These are phyloP conservation scores for Allium sativum DNA, from an alignment of 106 monocot genomes.

Conservation along the genomic window DNA sequence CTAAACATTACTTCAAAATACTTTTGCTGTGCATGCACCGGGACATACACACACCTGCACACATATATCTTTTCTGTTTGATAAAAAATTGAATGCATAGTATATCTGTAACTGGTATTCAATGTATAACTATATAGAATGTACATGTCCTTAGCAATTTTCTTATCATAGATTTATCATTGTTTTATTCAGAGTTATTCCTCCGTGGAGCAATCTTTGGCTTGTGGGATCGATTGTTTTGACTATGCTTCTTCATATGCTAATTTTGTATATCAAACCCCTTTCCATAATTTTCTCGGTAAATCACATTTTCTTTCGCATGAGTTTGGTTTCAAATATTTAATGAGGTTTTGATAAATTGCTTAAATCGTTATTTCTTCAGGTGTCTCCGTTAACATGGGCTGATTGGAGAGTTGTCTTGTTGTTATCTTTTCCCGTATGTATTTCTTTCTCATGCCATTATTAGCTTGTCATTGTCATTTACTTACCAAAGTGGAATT, in stretches of 20 bases:
- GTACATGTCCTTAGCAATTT: too few species aligned
- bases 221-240: constrained; percentile 83
- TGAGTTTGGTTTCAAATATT: too few species aligned
- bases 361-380: constrained; percentile 10
- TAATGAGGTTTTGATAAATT: not conserved
- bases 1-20: too few species aligned
- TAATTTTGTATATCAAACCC: constrained; percentile 83
- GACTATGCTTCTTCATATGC: constrained; percentile 84
- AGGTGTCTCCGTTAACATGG: constrained; percentile 95
- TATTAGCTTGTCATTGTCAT: not conserved
- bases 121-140: too few species aligned
- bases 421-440: constrained; percentile 93
- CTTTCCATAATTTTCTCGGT: constrained; percentile 91
- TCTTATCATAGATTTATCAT: not conserved
- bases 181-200: constrained; percentile 56
- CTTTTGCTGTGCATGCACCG: too few species aligned
- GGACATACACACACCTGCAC: too few species aligned
- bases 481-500: not conserved
- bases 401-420: constrained; percentile 78
- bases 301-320: constrained; percentile 22
- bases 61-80: too few species aligned
- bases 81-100: too few species aligned
- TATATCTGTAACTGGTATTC: too few species aligned
- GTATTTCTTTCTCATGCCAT: constrained; percentile 3
- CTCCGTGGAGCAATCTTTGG: constrained; percentile 96